phyloP scores from a whole-genome alignment of 1,139 yeast genomes.

The Yamadazyma spencermartinsiae region DNA sequence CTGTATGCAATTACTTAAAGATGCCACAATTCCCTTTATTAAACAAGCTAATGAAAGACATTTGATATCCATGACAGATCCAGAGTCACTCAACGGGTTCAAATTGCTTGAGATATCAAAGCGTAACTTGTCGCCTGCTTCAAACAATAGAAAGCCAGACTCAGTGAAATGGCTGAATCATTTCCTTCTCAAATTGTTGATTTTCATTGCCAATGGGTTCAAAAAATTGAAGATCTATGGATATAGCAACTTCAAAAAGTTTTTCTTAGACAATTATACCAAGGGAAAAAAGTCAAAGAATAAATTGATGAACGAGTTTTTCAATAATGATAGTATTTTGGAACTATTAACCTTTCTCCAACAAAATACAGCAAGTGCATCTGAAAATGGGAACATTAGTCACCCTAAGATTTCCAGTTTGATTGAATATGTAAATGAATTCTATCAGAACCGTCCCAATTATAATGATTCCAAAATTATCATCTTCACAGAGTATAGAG shows the following conservation, averaged over 20 bases:
- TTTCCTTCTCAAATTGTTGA: slow-evolving; percentile 60
- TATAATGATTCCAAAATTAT: slow-evolving; percentile 67
- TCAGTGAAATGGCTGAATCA: slow-evolving; percentile 72
- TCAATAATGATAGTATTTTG: slow-evolving; percentile 49
- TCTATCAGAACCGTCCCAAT: slow-evolving; percentile 41
- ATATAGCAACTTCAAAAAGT: slow-evolving; percentile 68
- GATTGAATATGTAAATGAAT: slow-evolving; percentile 55
- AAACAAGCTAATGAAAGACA: slow-evolving; percentile 63
- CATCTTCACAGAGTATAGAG: slow-evolving; percentile 83
- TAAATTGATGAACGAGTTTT: slow-evolving; percentile 61
- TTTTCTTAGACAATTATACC: slow-evolving; percentile 59
- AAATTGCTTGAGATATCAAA: slow-evolving; percentile 70
- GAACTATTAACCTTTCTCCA: slow-evolving; percentile 26
- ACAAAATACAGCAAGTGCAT: slow-evolving; percentile 42
- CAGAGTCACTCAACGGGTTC: slow-evolving; percentile 68
- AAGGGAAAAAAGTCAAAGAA: slow-evolving; percentile 52
- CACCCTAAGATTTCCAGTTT: slow-evolving; percentile 77
- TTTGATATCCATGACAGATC: slow-evolving; percentile 63
- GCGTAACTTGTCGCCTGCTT: slow-evolving; percentile 50
- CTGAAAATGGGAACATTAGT: slow-evolving; percentile 48
- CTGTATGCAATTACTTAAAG: slow-evolving; percentile 42
- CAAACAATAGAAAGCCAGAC: slow-evolving; percentile 43
- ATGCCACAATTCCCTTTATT: slow-evolving; percentile 66
- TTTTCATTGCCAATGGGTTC: slow-evolving; percentile 73
- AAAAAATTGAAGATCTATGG: slow-evolving; percentile 80